Conservation (phyloP, 2,329 filamentous ascomycete species). For the Trichoderma koningiopsis region DNA sequence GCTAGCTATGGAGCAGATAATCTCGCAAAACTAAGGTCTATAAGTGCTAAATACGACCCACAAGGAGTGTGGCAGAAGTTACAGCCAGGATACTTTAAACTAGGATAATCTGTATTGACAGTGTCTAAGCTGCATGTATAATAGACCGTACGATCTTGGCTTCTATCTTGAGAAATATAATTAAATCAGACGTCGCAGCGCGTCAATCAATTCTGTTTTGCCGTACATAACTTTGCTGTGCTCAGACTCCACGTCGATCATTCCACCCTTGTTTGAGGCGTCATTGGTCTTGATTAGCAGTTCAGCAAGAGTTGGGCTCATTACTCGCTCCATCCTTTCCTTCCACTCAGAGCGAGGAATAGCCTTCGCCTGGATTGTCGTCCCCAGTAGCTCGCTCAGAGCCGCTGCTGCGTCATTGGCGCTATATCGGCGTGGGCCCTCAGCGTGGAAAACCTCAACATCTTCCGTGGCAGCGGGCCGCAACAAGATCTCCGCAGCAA, state of each 20-base stretch:
- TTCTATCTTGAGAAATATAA: background rate
- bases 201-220: background rate
- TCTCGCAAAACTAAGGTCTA: slow-evolving; percentile 36
- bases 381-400: background rate
- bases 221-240: background rate
- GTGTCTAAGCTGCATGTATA: background rate
- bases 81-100: slow-evolving; percentile 45
- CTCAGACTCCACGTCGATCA: background rate
- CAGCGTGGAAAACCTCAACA: background rate
- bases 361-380: background rate
- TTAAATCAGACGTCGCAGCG: background rate
- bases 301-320: background rate
- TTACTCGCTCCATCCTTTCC: background rate
- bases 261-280: background rate
- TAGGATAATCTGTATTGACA: slow-evolving; percentile 22
- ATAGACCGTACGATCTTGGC: background rate
- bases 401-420: background rate
- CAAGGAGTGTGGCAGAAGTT: slow-evolving; percentile 41
- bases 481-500: background rate
- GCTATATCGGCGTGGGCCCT: background rate
- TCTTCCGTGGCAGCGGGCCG: background rate
- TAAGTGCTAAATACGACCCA: slow-evolving; percentile 44
- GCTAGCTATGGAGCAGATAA: slow-evolving; percentile 45
- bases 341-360: background rate
- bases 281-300: slow-evolving; percentile 2